phyloP scores from a whole-genome alignment of 2,329 filamentous ascomycete species.

The Cercospora zeina region DNA sequence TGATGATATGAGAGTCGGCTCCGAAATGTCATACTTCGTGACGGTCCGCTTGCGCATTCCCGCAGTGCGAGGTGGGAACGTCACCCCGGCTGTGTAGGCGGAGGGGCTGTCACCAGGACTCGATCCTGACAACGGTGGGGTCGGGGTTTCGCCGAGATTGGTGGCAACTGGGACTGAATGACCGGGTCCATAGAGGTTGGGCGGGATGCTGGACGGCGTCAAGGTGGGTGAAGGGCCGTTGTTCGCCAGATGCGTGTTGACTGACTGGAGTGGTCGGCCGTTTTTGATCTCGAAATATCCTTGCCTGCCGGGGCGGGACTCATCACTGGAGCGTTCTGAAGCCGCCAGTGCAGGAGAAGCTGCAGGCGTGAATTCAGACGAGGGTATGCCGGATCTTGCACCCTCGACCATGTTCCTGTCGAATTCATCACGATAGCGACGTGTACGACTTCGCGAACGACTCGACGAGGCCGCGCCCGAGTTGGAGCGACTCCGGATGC shows the following conservation, averaged over 20 bases:
- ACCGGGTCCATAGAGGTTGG: constrained; percentile 29
- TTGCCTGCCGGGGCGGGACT: constrained; percentile 18
- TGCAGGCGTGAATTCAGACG: constrained; percentile 24
- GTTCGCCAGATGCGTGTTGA: constrained; percentile 14
- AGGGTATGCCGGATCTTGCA: constrained; percentile 39
- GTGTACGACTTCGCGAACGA: constrained; percentile 56
- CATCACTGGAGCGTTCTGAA: constrained; percentile 23
- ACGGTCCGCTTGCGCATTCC: constrained; percentile 58
- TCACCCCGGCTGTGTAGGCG: constrained; percentile 32
- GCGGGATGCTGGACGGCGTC: constrained; percentile 26
- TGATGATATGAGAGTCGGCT: constrained; percentile 56
- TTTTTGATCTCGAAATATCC: constrained; percentile 37
- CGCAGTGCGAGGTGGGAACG: constrained; percentile 37
- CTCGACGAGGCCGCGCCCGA: constrained; percentile 53
- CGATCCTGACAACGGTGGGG: constrained; percentile 50
- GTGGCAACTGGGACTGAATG: constrained; percentile 32
- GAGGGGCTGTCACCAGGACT: constrained; percentile 45
- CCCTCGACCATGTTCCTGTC: constrained; percentile 53
- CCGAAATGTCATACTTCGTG: constrained; percentile 63
- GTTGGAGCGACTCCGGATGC: constrained; percentile 53
- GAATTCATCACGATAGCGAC: constrained; percentile 55
- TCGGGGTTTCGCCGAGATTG: constrained; percentile 55
- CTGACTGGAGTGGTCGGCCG: constrained; percentile 6
- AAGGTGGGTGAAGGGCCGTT: constrained; percentile 17
- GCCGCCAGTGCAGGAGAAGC: constrained; percentile 26